Conservation (phyloP, 1,284 basidiomycete genomes). For the Irpex lacteus region DNA sequence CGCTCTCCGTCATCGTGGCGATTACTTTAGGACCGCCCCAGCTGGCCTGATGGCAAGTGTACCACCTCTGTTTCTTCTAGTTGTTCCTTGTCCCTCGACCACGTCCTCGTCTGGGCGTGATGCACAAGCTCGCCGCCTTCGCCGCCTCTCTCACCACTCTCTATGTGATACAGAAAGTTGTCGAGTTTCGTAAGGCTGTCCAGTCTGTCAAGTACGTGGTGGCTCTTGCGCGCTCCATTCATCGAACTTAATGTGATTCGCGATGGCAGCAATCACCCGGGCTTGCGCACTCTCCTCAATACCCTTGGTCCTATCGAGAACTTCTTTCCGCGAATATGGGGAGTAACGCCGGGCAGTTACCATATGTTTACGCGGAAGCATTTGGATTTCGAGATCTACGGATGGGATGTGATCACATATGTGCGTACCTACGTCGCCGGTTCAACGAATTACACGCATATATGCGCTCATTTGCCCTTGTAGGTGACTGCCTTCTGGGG, state of each 20-base stretch:
- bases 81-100: not conserved
- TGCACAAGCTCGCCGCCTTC: conserved; percentile 8
- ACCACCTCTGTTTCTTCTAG: not conserved
- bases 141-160: conserved; percentile 13
- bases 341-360: conserved; percentile 20
- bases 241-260: not conserved
- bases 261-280: conserved; percentile 20
- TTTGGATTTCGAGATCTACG: conserved; percentile 21
- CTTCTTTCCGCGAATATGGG: conserved; percentile 20
- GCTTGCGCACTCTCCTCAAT: conserved; percentile 23
- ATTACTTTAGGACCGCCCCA: not conserved
- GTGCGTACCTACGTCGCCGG: conserved; percentile 13
- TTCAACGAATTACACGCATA: not conserved
- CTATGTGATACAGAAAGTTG: conserved; percentile 17
- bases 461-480: not conserved
- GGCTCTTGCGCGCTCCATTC: not conserved
- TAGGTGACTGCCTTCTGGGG: conserved; percentile 9
- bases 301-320: conserved; percentile 20
- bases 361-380: conserved; percentile 19
- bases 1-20: not conserved
- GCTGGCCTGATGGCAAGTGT: not conserved
- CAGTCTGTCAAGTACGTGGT: conserved; percentile 20
- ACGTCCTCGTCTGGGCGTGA: conserved; percentile 1
- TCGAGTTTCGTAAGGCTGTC: conserved; percentile 22
- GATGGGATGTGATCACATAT: conserved; percentile 24